Evolutionary conservation across 805 yeast species (phyloP).

Genomic region (Lipomyces oligophaga): DNA sequence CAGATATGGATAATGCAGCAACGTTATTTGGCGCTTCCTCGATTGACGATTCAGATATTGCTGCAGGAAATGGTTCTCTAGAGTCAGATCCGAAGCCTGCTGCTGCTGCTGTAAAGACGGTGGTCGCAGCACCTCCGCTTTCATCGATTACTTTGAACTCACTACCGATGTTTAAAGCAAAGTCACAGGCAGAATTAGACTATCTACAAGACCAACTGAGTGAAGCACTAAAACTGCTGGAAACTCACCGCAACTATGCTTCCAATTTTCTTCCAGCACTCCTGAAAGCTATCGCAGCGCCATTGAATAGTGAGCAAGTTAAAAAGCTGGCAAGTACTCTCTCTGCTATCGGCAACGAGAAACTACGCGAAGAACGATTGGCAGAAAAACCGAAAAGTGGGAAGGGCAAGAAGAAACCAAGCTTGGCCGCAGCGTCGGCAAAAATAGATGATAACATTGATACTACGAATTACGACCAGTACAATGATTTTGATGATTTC

Average conservation of each 20-base stretch:
- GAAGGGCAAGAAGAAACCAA: conserved; percentile 89
- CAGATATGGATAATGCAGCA: conserved; percentile 91
- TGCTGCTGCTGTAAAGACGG: not conserved
- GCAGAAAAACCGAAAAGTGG: conserved; percentile 47
- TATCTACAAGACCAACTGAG: conserved; percentile 69
- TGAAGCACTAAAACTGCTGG: conserved; percentile 49
- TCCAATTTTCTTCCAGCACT: conserved; percentile 78
- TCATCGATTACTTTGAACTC: conserved; percentile 5
- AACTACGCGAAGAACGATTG: conserved; percentile 67
- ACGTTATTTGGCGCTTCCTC: conserved; percentile 71
- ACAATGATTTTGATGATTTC: conserved; percentile 44
- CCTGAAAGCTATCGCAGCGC: conserved; percentile 77
- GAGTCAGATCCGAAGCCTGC: conserved; percentile 1
- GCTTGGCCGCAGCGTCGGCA: conserved; percentile 64
- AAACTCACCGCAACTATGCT: conserved; percentile 59
- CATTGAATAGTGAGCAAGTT: conserved; percentile 74
- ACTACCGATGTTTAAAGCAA: conserved; percentile 71
- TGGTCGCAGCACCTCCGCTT: not conserved
- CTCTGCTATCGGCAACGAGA: conserved; percentile 75
- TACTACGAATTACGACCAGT: conserved; percentile 46
- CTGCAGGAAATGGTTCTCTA: not conserved
- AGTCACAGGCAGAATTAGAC: conserved; percentile 72
- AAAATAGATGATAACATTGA: conserved; percentile 59
- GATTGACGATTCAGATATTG: conserved; percentile 6
- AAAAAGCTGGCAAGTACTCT: conserved; percentile 83